A percentile compares a stretch with the other conserved stretches of the same genome.
phyloP scores from a whole-genome alignment of 257 asterid genomes.

The Nicotiana tabacum region DNA sequence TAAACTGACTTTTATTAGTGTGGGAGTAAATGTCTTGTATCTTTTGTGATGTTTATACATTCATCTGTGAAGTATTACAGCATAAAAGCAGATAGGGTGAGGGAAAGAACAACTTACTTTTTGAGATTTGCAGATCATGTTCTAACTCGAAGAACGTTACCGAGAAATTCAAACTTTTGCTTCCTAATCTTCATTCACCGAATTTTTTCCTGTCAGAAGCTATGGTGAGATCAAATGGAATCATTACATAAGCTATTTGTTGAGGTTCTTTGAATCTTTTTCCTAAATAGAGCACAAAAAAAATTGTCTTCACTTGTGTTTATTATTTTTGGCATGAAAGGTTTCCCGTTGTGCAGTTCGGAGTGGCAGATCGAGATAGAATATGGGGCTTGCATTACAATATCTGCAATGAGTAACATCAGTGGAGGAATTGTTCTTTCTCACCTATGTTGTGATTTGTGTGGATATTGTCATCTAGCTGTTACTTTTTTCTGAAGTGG shows the following conservation, averaged over 20 bases:
- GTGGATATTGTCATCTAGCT: not conserved
- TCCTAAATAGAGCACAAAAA: not conserved
- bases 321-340: conserved; percentile 28
- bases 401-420: conserved; percentile 36
- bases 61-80: not conserved
- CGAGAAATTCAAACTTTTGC: not conserved
- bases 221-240: not conserved
- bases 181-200: not conserved
- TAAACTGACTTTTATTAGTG: not conserved
- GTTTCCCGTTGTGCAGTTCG: conserved; percentile 36
- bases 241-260: no score
- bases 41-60: not conserved
- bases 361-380: conserved; percentile 35
- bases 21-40: not conserved
- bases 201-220: not conserved
- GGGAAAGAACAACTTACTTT: not conserved
- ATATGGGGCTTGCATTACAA: conserved; percentile 30
- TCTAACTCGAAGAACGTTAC: not conserved
- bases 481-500: no score
- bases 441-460: conserved; percentile 11
- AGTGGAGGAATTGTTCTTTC: conserved; percentile 26
- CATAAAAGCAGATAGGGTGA: not conserved
- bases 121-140: not conserved
- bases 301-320: conserved; percentile 11
- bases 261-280: not conserved